Percentiles rank a stretch among this genome's conserved stretches.
Conservation (phyloP, 176 grass and related monocot genomes). For the Raddia guianensis region DNA sequence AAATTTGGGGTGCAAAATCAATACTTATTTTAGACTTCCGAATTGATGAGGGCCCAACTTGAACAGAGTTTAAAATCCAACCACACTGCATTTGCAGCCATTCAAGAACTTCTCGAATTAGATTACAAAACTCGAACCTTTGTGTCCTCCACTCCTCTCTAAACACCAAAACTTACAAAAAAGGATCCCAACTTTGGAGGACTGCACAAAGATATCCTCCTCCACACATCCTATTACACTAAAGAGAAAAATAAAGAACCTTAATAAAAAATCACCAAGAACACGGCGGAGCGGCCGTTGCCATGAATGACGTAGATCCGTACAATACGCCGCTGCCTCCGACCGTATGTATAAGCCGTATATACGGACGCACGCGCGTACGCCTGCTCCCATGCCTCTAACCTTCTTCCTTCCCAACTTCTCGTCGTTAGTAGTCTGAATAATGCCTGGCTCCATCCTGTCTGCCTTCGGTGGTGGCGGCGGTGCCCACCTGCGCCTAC, state of each 20-base stretch:
- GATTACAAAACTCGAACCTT: not conserved
- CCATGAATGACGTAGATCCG: slow-evolving; percentile 38
- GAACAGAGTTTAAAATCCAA: slow-evolving; percentile 20
- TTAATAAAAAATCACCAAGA: slow-evolving; percentile 27
- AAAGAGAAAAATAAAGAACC: not conserved
- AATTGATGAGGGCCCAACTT: slow-evolving; percentile 4
- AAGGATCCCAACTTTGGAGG: not conserved
- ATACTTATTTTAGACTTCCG: not conserved
- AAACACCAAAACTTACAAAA: slow-evolving; percentile 19
- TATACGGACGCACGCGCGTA: not conserved
- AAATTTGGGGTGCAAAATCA: not conserved
- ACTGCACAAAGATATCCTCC: slow-evolving; percentile 30
- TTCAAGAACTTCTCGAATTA: slow-evolving; percentile 17
- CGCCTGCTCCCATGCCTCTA: not conserved
- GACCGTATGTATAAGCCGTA: slow-evolving; percentile 9
- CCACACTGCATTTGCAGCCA: slow-evolving; percentile 3
- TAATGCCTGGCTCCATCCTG: slow-evolving; percentile 56
- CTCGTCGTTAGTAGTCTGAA: slow-evolving; percentile 25
- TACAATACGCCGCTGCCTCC: not conserved
- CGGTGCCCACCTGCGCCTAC: slow-evolving; percentile 24
- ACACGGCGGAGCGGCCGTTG: slow-evolving; percentile 33
- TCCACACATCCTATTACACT: slow-evolving; percentile 11
- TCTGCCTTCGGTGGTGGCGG: slow-evolving; percentile 40
- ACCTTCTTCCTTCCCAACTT: slow-evolving; percentile 5
- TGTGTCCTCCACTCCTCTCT: not conserved